A percentile compares a stretch with the other conserved stretches of the same genome.
phyloP scores from a whole-genome alignment of 345 rosid species.

The Eucalyptus dawsonii region DNA sequence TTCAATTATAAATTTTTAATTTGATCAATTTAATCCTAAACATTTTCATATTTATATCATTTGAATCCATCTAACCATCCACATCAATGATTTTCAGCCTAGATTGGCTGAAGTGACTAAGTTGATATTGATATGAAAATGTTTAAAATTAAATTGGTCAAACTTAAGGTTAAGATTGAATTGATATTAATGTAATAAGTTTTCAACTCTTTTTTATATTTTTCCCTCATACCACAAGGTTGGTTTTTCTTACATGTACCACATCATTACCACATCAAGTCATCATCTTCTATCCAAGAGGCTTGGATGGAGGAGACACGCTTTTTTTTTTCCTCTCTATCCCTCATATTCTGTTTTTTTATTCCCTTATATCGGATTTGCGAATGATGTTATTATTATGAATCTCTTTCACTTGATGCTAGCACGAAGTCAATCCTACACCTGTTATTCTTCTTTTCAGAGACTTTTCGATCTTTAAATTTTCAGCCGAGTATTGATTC shows the following conservation, averaged over 20 bases:
- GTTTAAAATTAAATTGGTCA: no score
- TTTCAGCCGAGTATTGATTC: background rate
- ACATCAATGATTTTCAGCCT: no score
- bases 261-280: background rate
- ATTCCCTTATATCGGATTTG: background rate
- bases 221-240: background rate
- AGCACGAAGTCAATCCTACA: background rate
- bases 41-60: no score
- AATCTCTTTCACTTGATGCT: background rate
- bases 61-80: no score
- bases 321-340: background rate
- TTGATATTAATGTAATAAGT: no score
- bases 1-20: no score
- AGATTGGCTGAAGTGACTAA: fast-evolving
- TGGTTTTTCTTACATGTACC: background rate
- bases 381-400: background rate
- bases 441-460: background rate
- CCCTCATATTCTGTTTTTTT: background rate
- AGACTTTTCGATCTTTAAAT: background rate
- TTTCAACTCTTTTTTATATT: no score
- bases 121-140: no score
- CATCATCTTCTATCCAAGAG: background rate
- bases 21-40: no score
- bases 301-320: background rate
- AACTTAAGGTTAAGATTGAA: no score